Percentiles rank a stretch among this genome's conserved stretches.
phyloP scores from a whole-genome alignment of 2,329 filamentous ascomycete species.

The Neonectria faginata region DNA sequence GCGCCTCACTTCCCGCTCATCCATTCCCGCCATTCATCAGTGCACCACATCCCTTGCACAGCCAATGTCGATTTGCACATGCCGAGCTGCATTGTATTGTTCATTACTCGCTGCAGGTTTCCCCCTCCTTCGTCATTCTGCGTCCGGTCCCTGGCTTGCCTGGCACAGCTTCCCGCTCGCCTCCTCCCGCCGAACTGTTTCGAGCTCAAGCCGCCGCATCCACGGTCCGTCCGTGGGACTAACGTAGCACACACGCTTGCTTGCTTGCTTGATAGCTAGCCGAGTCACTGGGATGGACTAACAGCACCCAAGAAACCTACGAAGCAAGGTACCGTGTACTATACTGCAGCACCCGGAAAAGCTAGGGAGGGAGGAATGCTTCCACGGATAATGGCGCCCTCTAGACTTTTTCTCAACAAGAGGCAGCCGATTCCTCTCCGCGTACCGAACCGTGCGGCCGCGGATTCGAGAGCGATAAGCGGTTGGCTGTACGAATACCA shows the following conservation, averaged over 20 bases:
- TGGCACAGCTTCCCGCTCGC: background rate
- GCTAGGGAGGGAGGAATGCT: slow-evolving; percentile 1
- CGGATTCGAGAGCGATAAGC: background rate
- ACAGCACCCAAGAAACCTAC: background rate
- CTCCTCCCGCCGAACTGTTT: slow-evolving; percentile 5
- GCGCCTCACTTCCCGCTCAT: background rate
- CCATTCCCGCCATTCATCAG: background rate
- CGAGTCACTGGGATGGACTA: background rate
- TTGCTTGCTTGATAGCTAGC: slow-evolving; percentile 1
- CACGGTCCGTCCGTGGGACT: background rate
- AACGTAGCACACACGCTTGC: background rate
- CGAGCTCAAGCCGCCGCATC: slow-evolving; percentile 1
- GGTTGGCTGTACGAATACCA: no score
- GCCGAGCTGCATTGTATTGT: background rate
- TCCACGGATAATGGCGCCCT: slow-evolving; percentile 1
- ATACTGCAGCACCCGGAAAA: background rate
- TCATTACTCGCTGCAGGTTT: background rate
- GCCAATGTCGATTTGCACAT: background rate
- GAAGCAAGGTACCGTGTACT: no score
- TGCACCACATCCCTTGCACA: background rate
- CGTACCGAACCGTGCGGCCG: background rate
- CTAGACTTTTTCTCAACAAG: background rate
- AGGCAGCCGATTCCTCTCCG: background rate
- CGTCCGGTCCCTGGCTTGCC: background rate
- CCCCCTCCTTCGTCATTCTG: background rate